Percentiles rank a stretch among this genome's conserved stretches.
Evolutionary conservation across 768 basidiomycete species (phyloP).

Genomic region (Polyporus arcularius): DNA sequence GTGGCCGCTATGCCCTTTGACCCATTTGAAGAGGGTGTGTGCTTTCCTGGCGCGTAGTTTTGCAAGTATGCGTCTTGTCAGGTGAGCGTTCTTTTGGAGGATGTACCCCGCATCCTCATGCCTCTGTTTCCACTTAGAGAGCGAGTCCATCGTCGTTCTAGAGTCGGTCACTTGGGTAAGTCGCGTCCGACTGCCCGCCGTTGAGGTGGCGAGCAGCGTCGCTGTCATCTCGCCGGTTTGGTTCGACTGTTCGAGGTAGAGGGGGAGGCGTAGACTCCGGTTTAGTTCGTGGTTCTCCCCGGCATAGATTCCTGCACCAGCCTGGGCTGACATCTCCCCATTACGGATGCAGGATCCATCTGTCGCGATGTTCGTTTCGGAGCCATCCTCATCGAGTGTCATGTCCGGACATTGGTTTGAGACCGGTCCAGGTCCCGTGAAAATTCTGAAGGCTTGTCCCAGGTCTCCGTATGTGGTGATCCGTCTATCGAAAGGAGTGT

Average conservation of each 20-base stretch:
- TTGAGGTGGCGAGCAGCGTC: not conserved
- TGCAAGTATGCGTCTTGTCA: not conserved
- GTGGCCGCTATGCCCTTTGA: constrained; percentile 7
- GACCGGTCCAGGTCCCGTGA: not conserved
- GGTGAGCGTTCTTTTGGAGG: constrained; percentile 7
- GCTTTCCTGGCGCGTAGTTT: not conserved
- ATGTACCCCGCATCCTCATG: constrained; percentile 35
- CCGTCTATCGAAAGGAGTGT: not conserved
- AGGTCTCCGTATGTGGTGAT: not conserved
- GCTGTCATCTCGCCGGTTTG: constrained; percentile 1
- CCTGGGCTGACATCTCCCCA: not conserved
- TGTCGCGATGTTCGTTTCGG: not conserved
- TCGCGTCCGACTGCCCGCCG: accelerated
- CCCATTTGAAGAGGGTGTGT: constrained; percentile 3
- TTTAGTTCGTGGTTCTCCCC: not conserved
- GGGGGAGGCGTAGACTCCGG: not conserved
- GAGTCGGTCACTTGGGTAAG: constrained; percentile 24
- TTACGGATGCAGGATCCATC: constrained; percentile 4
- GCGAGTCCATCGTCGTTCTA: constrained; percentile 12
- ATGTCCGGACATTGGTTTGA: not conserved
- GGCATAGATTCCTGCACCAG: constrained; percentile 4
- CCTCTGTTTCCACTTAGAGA: constrained; percentile 5
- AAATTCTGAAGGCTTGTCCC: not conserved
- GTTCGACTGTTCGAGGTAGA: not conserved
- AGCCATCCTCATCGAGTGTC: not conserved